Conservation (phyloP, 2,329 filamentous ascomycete genomes). For the Metarhizium robertsii region DNA sequence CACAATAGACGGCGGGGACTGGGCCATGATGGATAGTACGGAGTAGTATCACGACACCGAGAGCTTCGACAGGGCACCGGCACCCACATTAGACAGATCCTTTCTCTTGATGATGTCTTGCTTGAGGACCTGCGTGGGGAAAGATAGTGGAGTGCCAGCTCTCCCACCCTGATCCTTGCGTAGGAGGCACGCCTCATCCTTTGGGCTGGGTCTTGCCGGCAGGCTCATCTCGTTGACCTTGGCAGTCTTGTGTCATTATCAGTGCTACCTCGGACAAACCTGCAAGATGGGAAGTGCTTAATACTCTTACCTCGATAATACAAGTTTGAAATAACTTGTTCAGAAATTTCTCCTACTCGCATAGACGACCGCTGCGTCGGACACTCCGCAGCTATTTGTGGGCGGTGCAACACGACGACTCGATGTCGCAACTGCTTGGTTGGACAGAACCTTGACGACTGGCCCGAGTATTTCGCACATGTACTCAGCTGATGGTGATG, state of each 20-base stretch:
- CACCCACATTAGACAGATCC: background rate
- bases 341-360: no score
- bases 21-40: background rate
- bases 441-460: background rate
- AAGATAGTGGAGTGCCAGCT: conserved; percentile 1
- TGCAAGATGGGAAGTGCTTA: background rate
- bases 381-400: background rate
- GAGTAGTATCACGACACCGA: background rate
- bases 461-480: background rate
- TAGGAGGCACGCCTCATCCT: conserved; percentile 3
- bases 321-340: no score
- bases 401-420: background rate
- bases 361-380: background rate
- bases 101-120: conserved; percentile 4
- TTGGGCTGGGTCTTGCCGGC: background rate
- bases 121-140: conserved; percentile 2
- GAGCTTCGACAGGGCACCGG: background rate
- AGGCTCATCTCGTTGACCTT: background rate
- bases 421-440: background rate
- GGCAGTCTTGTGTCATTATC: background rate
- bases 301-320: no score
- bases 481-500: background rate
- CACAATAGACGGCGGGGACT: background rate
- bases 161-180: conserved; percentile 1
- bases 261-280: background rate